Evolutionary conservation across 176 grass and related monocot species (phyloP).

Genomic region (Musa itinerans): DNA sequence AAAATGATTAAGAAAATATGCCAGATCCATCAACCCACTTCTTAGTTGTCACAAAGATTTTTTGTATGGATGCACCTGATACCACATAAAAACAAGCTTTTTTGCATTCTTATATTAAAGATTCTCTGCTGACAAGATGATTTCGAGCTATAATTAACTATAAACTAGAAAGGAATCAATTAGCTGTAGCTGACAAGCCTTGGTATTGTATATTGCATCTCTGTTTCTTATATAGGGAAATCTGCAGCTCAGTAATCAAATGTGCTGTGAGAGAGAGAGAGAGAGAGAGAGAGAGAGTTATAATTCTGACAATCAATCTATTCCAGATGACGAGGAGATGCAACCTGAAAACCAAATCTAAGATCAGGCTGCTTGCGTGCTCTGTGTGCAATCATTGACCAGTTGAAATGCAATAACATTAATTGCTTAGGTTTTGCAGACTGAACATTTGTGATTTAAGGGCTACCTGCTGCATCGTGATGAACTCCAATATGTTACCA

Average conservation of each 20-base stretch:
- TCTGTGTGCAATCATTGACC: neutral
- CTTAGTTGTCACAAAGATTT: neutral
- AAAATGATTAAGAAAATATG: neutral
- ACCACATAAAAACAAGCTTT: neutral
- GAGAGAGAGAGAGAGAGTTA: no score
- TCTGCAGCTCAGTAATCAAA: constrained; percentile 4
- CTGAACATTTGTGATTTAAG: no score
- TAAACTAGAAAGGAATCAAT: constrained; percentile 1
- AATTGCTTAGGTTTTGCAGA: neutral
- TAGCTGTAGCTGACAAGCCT: constrained; percentile 1
- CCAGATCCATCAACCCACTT: constrained; percentile 2
- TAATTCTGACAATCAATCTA: no score
- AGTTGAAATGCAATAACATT: neutral
- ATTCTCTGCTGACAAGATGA: neutral
- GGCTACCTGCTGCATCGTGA: no score
- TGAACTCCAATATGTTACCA: no score
- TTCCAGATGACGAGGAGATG: neutral
- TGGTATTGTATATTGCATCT: neutral
- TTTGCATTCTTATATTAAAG: neutral
- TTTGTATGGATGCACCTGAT: neutral
- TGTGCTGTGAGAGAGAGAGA: no score
- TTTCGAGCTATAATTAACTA: neutral
- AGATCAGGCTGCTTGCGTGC: neutral
- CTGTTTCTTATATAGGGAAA: neutral
- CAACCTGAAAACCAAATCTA: constrained; percentile 1